A percentile compares a stretch with the other conserved stretches of the same genome.
phyloP scores from a whole-genome alignment of 352 stramenopile genomes.

The Phytopythium montanum region DNA sequence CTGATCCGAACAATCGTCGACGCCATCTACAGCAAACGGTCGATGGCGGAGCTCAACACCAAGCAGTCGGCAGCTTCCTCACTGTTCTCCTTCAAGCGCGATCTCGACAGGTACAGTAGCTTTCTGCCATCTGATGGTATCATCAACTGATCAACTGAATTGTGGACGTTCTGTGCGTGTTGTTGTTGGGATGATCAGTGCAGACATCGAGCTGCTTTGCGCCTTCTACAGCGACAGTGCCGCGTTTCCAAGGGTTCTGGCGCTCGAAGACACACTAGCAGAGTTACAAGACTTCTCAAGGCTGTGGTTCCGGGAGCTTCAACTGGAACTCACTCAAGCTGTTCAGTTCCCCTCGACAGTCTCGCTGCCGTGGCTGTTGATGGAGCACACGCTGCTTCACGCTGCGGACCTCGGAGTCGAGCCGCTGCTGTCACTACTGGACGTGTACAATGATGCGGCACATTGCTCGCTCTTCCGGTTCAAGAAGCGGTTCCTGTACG shows the following conservation, averaged over 20 bases:
- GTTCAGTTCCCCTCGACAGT: slow-evolving; percentile 82
- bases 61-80: slow-evolving; percentile 29
- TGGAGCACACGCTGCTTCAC: slow-evolving; percentile 48
- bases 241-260: slow-evolving; percentile 50
- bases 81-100: slow-evolving; percentile 73
- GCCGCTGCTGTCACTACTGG: slow-evolving; percentile 53
- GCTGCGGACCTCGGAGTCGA: slow-evolving; percentile 15
- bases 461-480: slow-evolving; percentile 41
- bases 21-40: slow-evolving; percentile 61
- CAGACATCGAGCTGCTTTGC: slow-evolving; percentile 59
- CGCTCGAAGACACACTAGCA: slow-evolving; percentile 41
- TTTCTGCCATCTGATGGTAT: background rate
- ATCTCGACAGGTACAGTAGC: slow-evolving; percentile 56
- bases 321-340: slow-evolving; percentile 61
- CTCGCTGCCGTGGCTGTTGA: slow-evolving; percentile 80
- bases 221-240: slow-evolving; percentile 43
- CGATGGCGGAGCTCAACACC: slow-evolving; percentile 50
- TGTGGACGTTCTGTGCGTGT: background rate
- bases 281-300: slow-evolving; percentile 61
- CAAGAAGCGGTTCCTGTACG: slow-evolving; percentile 65
- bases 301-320: slow-evolving; percentile 82
- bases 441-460: slow-evolving; percentile 86
- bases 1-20: slow-evolving; percentile 52
- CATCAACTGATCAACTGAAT: slow-evolving; percentile 3
- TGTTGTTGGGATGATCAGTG: slow-evolving; percentile 21